Evolutionary conservation across 345 rosid genomes (phyloP).

Genomic region (Firmiana major): DNA sequence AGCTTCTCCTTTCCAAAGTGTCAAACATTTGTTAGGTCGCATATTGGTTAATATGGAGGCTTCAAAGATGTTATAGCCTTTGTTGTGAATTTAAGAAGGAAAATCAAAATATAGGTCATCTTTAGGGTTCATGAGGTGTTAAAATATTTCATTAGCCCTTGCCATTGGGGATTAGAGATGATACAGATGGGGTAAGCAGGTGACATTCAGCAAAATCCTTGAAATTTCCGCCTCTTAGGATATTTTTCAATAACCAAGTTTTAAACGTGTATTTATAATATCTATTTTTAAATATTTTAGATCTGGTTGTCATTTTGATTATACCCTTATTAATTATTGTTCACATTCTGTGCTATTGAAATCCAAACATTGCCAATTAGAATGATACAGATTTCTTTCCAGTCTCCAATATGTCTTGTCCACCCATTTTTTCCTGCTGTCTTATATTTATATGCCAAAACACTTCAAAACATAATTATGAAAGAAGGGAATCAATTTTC

Average conservation of each 20-base stretch:
- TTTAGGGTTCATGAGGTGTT: neutral
- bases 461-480: conserved; percentile 22
- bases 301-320: neutral
- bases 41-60: neutral
- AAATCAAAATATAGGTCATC: neutral
- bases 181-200: neutral
- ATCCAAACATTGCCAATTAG: conserved; percentile 16
- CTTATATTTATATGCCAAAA: conserved; percentile 17
- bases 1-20: neutral
- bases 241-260: neutral
- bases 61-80: neutral
- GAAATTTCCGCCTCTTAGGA: neutral
- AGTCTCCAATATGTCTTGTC: conserved; percentile 7
- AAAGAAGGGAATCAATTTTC: conserved; percentile 26
- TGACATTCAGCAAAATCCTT: neutral
- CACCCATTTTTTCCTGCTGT: conserved; percentile 19
- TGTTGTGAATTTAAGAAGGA: neutral
- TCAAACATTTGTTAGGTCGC: neutral
- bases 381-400: conserved; percentile 1
- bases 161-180: neutral
- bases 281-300: neutral
- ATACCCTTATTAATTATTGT: neutral
- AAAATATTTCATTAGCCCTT: neutral
- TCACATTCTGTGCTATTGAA: conserved; percentile 10
- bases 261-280: neutral